Evolutionary conservation across 2,329 filamentous ascomycete genomes (phyloP).

Genomic region (Exophiala viscosa): DNA sequence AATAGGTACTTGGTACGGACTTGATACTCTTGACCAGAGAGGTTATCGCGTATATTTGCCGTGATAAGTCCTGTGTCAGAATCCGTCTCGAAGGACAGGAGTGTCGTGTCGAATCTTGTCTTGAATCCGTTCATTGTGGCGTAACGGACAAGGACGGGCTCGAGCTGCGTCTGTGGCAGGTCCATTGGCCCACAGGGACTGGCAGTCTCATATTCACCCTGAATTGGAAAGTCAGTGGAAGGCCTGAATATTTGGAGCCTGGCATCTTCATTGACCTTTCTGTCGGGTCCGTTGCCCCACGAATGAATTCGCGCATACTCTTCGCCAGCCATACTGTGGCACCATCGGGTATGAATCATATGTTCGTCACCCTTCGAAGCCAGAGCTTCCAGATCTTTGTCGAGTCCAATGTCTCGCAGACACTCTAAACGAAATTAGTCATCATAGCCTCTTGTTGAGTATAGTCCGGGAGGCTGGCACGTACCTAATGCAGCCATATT

Average conservation of each 20-base stretch:
- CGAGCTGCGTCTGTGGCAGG: slow-evolving; percentile 42
- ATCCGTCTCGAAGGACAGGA: slow-evolving; percentile 32
- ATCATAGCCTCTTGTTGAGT: not conserved
- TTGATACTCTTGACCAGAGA: slow-evolving; percentile 39
- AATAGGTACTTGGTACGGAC: slow-evolving; percentile 57
- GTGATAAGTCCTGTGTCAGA: slow-evolving; percentile 29
- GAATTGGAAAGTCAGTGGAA: not conserved
- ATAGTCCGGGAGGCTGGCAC: not conserved
- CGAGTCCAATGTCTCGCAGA: not conserved
- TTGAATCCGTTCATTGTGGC: slow-evolving; percentile 37
- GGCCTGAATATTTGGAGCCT: not conserved
- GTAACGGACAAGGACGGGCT: slow-evolving; percentile 40
- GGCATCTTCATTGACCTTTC: slow-evolving; percentile 32
- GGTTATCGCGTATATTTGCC: slow-evolving; percentile 37
- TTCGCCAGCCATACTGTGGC: not conserved
- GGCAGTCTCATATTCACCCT: slow-evolving; percentile 39
- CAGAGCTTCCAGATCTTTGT: not conserved
- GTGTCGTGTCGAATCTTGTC: slow-evolving; percentile 38
- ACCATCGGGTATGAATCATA: not conserved
- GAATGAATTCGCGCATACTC: slow-evolving; percentile 42
- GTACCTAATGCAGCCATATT: slow-evolving; percentile 13
- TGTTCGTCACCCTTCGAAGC: no score
- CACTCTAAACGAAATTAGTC: not conserved
- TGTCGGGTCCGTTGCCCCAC: slow-evolving; percentile 40
- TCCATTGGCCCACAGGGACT: slow-evolving; percentile 41